Evolutionary conservation across 495 filamentous ascomycete species (phyloP), one percentile per base, ranked within the genome.

Genomic region (Talaromyces nanjingensis): DNA sequence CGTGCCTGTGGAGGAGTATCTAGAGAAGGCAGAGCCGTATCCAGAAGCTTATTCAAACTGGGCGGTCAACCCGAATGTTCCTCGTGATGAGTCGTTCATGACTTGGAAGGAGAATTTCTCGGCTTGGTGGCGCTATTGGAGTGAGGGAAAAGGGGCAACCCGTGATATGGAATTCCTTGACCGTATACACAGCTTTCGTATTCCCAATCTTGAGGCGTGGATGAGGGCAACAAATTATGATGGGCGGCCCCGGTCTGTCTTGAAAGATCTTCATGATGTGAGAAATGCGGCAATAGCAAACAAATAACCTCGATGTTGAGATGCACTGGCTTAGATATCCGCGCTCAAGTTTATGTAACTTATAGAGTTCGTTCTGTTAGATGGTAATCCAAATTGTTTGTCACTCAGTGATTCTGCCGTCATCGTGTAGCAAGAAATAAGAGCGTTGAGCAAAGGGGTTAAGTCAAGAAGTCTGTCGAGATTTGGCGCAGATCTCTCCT

Each of bases 81-180:
- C 66, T 8, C 65, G 59, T 0, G 81, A 83, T 64, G 68, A 74
- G 2, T 75, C 78, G 0, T 70, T 76, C 20, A 73, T 85, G 76
- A 82, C 68, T 0, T 59, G 78, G n/a, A 70, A 68, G 16, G 57
- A 79, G 56, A 87, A 86, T 65, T 87, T 86, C 66, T 73, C 75
- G 0, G 83, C 79, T 4, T 86, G 78, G 60, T 86, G 83, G 80
- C 78, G 73, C 49, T 58, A 74, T 34, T 86, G 73, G 69, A 72
- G 70, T 64, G 57, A 75, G 52, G 73, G 76, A 0, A 54, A 83
- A 8, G 59, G 59, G 3, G 59, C 82, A 2, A 67, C 67, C 64
- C 74, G 82, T 59, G 79, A 86, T 69, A 84, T 83, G 62, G 65
- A 62, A 24, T 34, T 86, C 24, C 60, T 86, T 54, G 82, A 85